These are phyloP conservation scores for Flammula alnicola DNA, from an alignment of 1,284 basidiomycete genomes.

Conservation along the genomic window DNA sequence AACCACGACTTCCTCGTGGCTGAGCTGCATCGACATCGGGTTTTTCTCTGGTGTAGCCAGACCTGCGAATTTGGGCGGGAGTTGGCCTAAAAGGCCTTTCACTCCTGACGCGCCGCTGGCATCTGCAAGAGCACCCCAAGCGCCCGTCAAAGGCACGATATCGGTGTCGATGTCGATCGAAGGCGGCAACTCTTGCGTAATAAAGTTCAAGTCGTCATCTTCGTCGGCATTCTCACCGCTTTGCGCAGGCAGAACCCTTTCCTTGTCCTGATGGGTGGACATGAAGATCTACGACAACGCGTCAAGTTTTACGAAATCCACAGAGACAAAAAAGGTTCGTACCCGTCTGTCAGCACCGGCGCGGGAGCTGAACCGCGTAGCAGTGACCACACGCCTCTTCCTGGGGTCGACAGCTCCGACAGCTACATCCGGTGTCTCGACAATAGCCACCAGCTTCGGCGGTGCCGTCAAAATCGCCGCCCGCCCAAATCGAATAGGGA, in stretches of 20 bases:
- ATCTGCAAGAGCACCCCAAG: conserved; percentile 67
- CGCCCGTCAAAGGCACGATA: conserved; percentile 65
- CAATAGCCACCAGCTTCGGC: conserved; percentile 76
- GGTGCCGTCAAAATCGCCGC: conserved; percentile 78
- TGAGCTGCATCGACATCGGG: conserved; percentile 87
- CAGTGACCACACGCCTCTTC: conserved; percentile 83
- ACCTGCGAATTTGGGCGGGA: conserved; percentile 71
- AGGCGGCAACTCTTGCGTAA: conserved; percentile 23
- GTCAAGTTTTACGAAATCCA: neutral
- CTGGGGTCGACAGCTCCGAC: conserved; percentile 81
- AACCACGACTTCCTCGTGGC: conserved; percentile 84
- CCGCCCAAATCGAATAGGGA: conserved; percentile 60
- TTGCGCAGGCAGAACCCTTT: conserved; percentile 29
- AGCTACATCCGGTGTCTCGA: conserved; percentile 83
- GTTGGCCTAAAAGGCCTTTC: conserved; percentile 60
- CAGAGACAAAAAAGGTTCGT: conserved; percentile 30
- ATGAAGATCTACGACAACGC: conserved; percentile 65
- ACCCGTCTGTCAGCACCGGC: conserved; percentile 80
- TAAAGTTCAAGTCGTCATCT: conserved; percentile 28
- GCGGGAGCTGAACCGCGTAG: conserved; percentile 83
- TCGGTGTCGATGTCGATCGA: conserved; percentile 62
- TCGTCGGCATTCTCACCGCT: conserved; percentile 31
- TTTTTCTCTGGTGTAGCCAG: conserved; percentile 84
- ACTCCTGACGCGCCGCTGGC: conserved; percentile 40
- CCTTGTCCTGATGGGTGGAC: conserved; percentile 74